A percentile compares a stretch with the other conserved stretches of the same genome.
phyloP scores from a whole-genome alignment of 306 rosid genomes.

The Dalbergia oliveri region DNA sequence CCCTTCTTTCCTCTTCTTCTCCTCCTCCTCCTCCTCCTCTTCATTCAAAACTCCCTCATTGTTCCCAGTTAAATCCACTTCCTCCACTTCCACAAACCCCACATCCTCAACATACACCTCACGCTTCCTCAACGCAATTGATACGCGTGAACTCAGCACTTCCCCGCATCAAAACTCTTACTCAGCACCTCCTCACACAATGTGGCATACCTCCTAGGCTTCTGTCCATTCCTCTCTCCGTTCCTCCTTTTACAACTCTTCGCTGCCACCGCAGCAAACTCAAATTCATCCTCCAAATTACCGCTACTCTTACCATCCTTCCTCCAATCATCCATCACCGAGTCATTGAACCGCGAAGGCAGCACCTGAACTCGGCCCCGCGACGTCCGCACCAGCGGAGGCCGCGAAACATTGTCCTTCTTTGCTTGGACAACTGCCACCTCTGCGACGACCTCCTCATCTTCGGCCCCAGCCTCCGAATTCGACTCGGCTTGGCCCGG shows the following conservation, averaged over 20 bases:
- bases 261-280: conserved; percentile 46
- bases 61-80: conserved; percentile 39
- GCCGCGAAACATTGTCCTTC: conserved; percentile 58
- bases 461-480: conserved; percentile 33
- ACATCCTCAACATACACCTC: conserved; percentile 55
- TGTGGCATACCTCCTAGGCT: conserved; percentile 51
- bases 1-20: conserved; percentile 59
- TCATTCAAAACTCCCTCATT: conserved; percentile 37
- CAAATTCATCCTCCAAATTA: conserved; percentile 57
- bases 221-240: conserved; percentile 49
- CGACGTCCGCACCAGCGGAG: conserved; percentile 75
- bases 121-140: conserved; percentile 47
- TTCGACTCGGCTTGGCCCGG: conserved; percentile 51
- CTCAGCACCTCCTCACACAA: conserved; percentile 59
- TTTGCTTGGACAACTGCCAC: not conserved
- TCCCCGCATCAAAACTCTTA: conserved; percentile 57
- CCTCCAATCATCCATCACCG: conserved; percentile 87
- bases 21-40: conserved; percentile 38
- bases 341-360: conserved; percentile 86
- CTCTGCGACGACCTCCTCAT: not conserved
- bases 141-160: conserved; percentile 51
- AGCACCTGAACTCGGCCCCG: conserved; percentile 89
- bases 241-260: not conserved
- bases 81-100: conserved; percentile 50
- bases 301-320: conserved; percentile 59